phyloP scores from a whole-genome alignment of 306 rosid genomes.

The Crataegus laevigata region DNA sequence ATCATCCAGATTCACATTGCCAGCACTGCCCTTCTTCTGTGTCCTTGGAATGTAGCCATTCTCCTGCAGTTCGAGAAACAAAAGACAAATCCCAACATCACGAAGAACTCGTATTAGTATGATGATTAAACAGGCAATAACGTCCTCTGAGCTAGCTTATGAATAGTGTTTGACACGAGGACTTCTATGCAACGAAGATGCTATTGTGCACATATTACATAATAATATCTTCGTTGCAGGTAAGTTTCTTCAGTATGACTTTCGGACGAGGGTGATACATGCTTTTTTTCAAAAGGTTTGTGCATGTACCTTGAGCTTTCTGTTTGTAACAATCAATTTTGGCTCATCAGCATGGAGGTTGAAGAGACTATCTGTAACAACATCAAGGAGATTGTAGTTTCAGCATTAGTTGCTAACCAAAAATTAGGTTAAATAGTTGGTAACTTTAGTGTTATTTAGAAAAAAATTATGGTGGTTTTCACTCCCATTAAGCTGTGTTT shows the following conservation, averaged over 20 bases:
- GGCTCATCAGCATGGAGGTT: slow-evolving; percentile 19
- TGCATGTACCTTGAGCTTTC: slow-evolving; percentile 62
- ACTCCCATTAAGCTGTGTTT: no score
- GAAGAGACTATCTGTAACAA: slow-evolving; percentile 22
- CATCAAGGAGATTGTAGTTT: background rate
- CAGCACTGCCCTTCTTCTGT: background rate
- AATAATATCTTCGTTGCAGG: no score
- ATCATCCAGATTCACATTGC: slow-evolving; percentile 42
- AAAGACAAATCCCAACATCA: slow-evolving; percentile 4
- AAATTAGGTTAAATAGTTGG: no score
- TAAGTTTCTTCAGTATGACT: no score
- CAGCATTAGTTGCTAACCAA: background rate
- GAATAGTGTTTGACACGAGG: background rate
- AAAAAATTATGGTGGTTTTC: no score
- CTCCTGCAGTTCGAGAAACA: slow-evolving; percentile 37
- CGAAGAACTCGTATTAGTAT: background rate
- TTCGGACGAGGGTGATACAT: background rate
- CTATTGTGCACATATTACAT: no score
- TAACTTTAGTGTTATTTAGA: no score
- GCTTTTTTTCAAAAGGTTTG: no score
- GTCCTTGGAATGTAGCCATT: background rate
- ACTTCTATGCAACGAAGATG: background rate
- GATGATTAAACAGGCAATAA: background rate
- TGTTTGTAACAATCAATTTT: slow-evolving; percentile 15
- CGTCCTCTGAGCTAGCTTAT: no score